Evolutionary conservation across 257 asterid species (phyloP).

Genomic region (Rhazya stricta): DNA sequence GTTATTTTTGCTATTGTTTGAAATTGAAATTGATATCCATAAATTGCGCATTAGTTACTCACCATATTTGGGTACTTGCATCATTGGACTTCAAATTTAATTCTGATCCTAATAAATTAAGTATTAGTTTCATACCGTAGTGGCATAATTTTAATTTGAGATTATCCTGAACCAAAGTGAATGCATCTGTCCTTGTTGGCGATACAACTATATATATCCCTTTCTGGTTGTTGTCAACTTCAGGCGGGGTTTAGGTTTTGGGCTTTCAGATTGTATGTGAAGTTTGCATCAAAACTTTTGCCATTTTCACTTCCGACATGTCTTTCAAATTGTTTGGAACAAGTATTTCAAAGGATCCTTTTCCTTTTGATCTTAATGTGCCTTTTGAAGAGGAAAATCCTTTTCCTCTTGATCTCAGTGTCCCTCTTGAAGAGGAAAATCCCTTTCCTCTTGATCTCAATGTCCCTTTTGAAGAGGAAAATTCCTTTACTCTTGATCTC

Average conservation of each 20-base stretch:
- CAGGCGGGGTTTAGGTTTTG: not conserved
- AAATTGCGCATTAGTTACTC: not conserved
- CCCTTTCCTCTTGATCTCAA: too few species aligned
- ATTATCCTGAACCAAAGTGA: not conserved
- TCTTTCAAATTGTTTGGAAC: not conserved
- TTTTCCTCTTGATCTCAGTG: too few species aligned
- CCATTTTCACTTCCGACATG: not conserved
- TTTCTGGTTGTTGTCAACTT: not conserved
- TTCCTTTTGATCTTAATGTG: too few species aligned
- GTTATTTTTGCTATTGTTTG: too few species aligned
- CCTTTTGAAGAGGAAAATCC: too few species aligned
- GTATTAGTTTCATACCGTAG: not conserved
- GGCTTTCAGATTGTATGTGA: not conserved
- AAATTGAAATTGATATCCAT: too few species aligned
- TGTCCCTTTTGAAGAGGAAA: too few species aligned
- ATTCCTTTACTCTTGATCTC: too few species aligned
- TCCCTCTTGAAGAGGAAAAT: too few species aligned
- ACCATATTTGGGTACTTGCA: not conserved
- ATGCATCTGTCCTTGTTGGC: not conserved
- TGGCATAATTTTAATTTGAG: not conserved
- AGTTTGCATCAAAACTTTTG: not conserved
- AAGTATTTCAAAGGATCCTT: too few species aligned
- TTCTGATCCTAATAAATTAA: not conserved
- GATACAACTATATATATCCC: not conserved
- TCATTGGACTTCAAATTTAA: not conserved